Conservation (phyloP, 257 asterid species). For the Solanum infundibuliforme region DNA sequence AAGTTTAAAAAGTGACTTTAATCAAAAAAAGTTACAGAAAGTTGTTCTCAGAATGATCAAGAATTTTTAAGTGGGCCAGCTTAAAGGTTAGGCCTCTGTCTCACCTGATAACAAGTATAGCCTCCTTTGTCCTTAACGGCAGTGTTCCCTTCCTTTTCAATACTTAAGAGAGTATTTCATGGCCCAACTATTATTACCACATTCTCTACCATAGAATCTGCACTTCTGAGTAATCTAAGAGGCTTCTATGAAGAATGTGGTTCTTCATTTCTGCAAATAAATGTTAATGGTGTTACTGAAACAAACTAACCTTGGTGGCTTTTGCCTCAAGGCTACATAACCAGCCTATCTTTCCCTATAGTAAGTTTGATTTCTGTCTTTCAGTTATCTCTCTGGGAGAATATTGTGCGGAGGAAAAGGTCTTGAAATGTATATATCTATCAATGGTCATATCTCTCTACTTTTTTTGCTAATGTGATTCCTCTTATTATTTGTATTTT, state of each 20-base stretch:
- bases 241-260: background rate
- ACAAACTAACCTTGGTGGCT: background rate
- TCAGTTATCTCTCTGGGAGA: background rate
- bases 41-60: background rate
- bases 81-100: background rate
- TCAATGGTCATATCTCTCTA: background rate
- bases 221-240: background rate
- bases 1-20: background rate
- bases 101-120: background rate
- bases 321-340: background rate
- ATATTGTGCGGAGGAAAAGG: background rate
- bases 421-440: background rate
- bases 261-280: background rate
- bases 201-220: background rate
- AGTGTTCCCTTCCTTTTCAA: background rate
- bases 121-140: background rate
- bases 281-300: background rate
- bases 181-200: background rate
- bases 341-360: background rate
- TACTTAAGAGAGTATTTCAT: background rate
- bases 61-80: background rate
- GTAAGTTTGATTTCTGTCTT: background rate
- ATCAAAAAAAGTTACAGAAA: background rate
- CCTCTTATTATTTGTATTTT: background rate
- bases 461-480: background rate